Percentiles rank a stretch among this genome's conserved stretches.
These are phyloP conservation scores for Botrytis fabae DNA, from an alignment of 2,329 filamentous ascomycete genomes.

Conservation along the genomic window DNA sequence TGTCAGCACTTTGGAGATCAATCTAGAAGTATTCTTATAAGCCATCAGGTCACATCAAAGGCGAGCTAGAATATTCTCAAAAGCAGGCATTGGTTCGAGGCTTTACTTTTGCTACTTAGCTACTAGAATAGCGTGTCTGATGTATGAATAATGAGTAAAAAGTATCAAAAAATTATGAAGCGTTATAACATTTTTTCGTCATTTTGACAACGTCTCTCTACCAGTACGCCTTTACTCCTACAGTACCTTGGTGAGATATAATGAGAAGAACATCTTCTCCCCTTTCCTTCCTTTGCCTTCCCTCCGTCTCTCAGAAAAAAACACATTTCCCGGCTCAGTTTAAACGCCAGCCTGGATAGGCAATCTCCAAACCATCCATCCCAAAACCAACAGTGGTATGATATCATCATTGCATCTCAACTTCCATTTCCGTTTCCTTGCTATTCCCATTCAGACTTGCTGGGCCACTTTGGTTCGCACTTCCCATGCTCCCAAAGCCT, in stretches of 20 bases:
- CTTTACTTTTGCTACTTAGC: constrained; percentile 7
- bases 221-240: constrained; percentile 30
- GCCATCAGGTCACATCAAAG: constrained; percentile 25
- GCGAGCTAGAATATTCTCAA: neutral
- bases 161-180: constrained; percentile 13
- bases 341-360: constrained; percentile 17
- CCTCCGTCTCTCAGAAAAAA: neutral
- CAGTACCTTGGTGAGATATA: constrained; percentile 28
- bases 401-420: constrained; percentile 51
- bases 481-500: constrained; percentile 32
- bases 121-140: constrained; percentile 30
- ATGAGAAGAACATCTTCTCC: neutral
- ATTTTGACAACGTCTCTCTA: constrained; percentile 19
- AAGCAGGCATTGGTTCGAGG: neutral
- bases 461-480: constrained; percentile 35
- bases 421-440: constrained; percentile 48
- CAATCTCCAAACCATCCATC: constrained; percentile 4
- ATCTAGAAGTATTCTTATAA: constrained; percentile 88
- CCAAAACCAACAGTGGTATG: neutral
- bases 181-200: neutral
- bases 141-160: constrained; percentile 28
- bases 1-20: constrained; percentile 90
- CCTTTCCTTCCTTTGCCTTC: neutral
- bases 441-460: constrained; percentile 20
- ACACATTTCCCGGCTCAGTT: neutral